Percentiles rank a stretch among this genome's conserved stretches.
These are phyloP conservation scores for Puya raimondii DNA, from an alignment of 176 grass and related monocot species.

Conservation along the genomic window DNA sequence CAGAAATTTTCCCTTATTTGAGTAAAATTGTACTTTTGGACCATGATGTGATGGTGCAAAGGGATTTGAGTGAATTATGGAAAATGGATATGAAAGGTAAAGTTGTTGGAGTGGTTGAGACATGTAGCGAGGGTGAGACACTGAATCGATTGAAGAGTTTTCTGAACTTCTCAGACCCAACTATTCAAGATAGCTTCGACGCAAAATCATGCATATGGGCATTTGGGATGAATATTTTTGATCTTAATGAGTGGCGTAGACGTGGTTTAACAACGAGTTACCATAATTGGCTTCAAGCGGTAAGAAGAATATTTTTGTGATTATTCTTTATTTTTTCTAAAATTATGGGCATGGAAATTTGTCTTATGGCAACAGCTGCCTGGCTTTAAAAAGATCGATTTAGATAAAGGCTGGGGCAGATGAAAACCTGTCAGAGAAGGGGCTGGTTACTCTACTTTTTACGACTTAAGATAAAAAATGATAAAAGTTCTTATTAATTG, in stretches of 20 bases:
- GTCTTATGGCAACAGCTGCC: background rate
- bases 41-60: slow-evolving; percentile 83
- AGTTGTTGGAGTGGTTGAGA: slow-evolving; percentile 55
- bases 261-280: slow-evolving; percentile 38
- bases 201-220: slow-evolving; percentile 54
- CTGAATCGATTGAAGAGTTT: slow-evolving; percentile 42
- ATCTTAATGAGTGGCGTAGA: slow-evolving; percentile 64
- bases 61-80: slow-evolving; percentile 56
- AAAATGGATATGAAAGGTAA: slow-evolving; percentile 50
- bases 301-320: slow-evolving; percentile 26
- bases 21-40: slow-evolving; percentile 80
- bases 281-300: slow-evolving; percentile 58
- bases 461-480: too few species aligned
- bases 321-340: background rate
- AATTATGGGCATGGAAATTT: background rate
- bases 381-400: too few species aligned
- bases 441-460: too few species aligned
- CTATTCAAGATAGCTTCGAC: slow-evolving; percentile 40
- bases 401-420: too few species aligned
- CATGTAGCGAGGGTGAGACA: slow-evolving; percentile 29
- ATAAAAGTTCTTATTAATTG: too few species aligned
- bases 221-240: slow-evolving; percentile 83
- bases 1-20: slow-evolving; percentile 69
- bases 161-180: slow-evolving; percentile 61
- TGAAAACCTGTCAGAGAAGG: too few species aligned